Base-by-base conservation (phyloP, 2,329 filamentous ascomycete genomes). In the Penicillium nordicum region DNA sequence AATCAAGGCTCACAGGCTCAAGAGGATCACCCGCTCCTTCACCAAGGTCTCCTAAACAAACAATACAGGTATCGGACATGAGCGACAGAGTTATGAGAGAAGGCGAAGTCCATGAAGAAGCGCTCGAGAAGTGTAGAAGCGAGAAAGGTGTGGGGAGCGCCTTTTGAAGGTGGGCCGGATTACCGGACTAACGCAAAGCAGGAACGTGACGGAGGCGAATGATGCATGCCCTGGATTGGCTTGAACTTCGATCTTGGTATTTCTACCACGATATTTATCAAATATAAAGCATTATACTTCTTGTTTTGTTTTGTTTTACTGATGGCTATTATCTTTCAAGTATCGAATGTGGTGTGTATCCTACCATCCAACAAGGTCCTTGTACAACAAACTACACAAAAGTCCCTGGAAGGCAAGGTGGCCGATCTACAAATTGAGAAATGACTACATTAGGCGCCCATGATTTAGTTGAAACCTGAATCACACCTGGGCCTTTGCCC, bases 61-160 rank as follows among this genome's bases (percentile, higher is more conserved):
- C 85, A 76, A 88, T 88, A 76, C 85, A 88, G 67, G 83, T 84
- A 73, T 87, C 84, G 75, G 84, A 82, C 85, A 86, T 87, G 70
- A 66, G 71, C 66, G 64, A 62, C 58, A 50, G 56, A 61, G 57
- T 58, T 57, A 63, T 55, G 57, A 58, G 56, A 56, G 43, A 57
- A 53, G 57, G 58, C 59, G 64, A 62, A 52, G 53, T 52, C 53
- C 62, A 67, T 68, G 63, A 69, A 65, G 65, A 64, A 64, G 61
- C 59, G 61, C 41, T 37, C 43, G 38, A 49, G 27, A 63, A 63
- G 60, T 56, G 62, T 61, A 63, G 64, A 63, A 60, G 62, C 57
- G 64, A 60, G 59, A 59, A 64, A 65, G 62, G 61, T 62, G 63
- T 63, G 63, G 63, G 64, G 67, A 67, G 70, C 65, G 69, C 72